Percentiles rank a stretch among this genome's conserved stretches.
These are phyloP conservation scores for Crithidia thermophila DNA, from an alignment of 208 protist genomes.

Conservation along the genomic window DNA sequence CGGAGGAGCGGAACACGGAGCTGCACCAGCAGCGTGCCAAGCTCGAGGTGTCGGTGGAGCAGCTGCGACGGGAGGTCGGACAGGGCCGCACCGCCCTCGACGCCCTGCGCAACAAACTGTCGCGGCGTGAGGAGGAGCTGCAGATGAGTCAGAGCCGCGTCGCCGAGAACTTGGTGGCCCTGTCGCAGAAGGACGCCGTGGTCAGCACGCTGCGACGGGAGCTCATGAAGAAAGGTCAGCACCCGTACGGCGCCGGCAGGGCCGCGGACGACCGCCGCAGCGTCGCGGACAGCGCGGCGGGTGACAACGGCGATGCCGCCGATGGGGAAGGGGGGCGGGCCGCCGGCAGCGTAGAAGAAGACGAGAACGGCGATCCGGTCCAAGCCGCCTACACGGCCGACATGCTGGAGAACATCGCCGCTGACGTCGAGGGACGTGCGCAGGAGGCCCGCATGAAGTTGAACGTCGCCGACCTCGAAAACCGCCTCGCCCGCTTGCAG, in stretches of 20 bases:
- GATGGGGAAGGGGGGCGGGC: neutral
- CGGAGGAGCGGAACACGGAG: constrained; percentile 68
- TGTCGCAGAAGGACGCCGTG: constrained; percentile 80
- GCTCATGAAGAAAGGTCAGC: constrained; percentile 49
- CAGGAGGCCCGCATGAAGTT: constrained; percentile 76
- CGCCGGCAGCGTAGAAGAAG: neutral
- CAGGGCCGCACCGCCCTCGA: constrained; percentile 59
- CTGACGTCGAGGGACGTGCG: constrained; percentile 72
- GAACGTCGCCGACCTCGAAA: constrained; percentile 64
- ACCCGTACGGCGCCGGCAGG: constrained; percentile 7
- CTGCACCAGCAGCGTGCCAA: constrained; percentile 75
- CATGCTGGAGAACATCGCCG: constrained; percentile 63
- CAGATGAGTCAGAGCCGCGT: constrained; percentile 67
- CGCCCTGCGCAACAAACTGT: constrained; percentile 56
- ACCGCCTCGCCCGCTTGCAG: constrained; percentile 38
- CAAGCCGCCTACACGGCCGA: constrained; percentile 54
- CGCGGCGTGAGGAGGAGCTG: constrained; percentile 68
- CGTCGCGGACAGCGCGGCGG: constrained; percentile 3
- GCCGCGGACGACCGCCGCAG: constrained; percentile 1
- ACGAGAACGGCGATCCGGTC: neutral
- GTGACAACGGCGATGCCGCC: constrained; percentile 9
- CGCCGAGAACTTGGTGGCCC: constrained; percentile 66
- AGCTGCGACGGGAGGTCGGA: constrained; percentile 62
- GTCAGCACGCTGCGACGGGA: constrained; percentile 75
- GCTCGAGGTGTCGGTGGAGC: constrained; percentile 67